Base-by-base conservation (phyloP, 177 flowering plant genomes). In the Tripterygium wilfordii region DNA sequence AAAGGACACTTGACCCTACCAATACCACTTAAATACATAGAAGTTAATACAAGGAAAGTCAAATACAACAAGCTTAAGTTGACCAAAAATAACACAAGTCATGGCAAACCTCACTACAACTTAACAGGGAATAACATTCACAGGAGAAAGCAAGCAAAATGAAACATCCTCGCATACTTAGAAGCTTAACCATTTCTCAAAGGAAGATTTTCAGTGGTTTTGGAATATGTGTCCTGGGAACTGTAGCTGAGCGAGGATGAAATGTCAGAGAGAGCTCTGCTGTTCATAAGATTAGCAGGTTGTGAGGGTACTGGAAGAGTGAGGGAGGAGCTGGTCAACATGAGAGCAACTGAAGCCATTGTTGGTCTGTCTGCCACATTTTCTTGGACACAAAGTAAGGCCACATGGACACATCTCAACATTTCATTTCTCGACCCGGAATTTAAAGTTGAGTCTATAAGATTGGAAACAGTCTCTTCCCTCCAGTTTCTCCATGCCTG, bases 341-440 rank as follows among this genome's bases (percentile, higher is more conserved):
- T 51, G 31, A 26, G 23, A 28, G 35, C 52, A 19, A 63, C 29
- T 26, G 15, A 41, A 26, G 53, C 49, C 62, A 63, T 63, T 1
- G 33, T 46, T 16, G 62, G 67, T 21, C 57, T 45, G 2, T 45
- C 40, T 7, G 28, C 47, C 9, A 17, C 43, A 40, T 40, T 45
- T 27, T 62, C 48, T 38, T 62, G 66, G 10, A 56, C 49, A n/a
- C 66, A 62, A 0, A 63, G 36, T 33, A 57, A 23, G 0, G 33
- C 67, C 20, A 63, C 46, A 14, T 56, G 61, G 10, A 57, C 33
- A 54, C 62, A 63, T 29, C 57, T 47, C 38, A 47, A 26, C 23
- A 54, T 50, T 49, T 61, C 60, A 22, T 5, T 36, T 12, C 15
- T 32, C 3, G 53, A 42, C 16, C 40, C 32, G 0, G 8, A 1